Percentiles rank a stretch among this genome's conserved stretches.
phyloP scores from a whole-genome alignment of 306 rosid genomes.

The Lathyrus oleraceus region DNA sequence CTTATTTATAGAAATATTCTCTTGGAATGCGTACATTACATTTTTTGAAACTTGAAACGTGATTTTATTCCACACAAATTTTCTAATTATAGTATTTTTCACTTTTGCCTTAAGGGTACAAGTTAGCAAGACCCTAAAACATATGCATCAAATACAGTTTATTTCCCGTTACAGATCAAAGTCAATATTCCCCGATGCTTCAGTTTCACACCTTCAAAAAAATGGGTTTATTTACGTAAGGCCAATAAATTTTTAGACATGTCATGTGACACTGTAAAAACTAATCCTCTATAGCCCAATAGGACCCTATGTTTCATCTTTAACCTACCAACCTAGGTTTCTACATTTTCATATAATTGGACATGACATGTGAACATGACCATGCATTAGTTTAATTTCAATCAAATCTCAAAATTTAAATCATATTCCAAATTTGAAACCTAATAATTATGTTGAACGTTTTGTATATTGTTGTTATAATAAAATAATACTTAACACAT shows the following conservation, averaged over 20 bases:
- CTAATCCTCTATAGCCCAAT: neutral
- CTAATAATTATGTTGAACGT: no score
- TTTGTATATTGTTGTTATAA: no score
- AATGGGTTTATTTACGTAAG: neutral
- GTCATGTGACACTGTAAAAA: neutral
- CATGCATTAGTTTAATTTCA: conserved; percentile 5
- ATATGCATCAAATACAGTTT: no score
- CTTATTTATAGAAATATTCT: no score
- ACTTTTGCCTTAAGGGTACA: no score
- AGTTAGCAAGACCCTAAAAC: no score
- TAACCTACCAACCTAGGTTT: conserved; percentile 18
- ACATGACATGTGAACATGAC: conserved; percentile 32
- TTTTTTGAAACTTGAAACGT: no score
- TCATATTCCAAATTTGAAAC: conserved; percentile 1
- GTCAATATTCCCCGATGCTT: neutral
- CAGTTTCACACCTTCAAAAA: neutral
- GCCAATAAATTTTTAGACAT: neutral
- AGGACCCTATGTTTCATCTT: neutral
- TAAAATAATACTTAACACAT: no score
- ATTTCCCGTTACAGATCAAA: no score
- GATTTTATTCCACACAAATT: no score
- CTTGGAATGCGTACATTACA: no score
- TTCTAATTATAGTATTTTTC: no score
- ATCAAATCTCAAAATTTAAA: conserved; percentile 6
- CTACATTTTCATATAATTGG: conserved; percentile 32